A percentile compares a stretch with the other conserved stretches of the same genome.
These are phyloP conservation scores for Modicella reniformis DNA, from an alignment of 371 early-diverging fungal species.

Conservation along the genomic window DNA sequence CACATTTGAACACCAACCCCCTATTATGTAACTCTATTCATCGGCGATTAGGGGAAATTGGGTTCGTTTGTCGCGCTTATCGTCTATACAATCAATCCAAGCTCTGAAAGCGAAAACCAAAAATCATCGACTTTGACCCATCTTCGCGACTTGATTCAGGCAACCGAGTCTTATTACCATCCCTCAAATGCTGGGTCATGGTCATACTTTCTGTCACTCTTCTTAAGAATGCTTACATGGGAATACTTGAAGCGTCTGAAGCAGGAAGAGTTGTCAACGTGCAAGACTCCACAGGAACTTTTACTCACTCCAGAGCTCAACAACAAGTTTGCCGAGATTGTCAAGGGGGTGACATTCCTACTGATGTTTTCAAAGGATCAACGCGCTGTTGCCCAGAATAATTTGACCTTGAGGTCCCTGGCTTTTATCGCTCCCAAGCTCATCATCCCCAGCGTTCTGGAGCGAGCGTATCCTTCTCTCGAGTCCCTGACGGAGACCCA, in stretches of 20 bases:
- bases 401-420: conserved; percentile 76
- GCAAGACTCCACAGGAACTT: conserved; percentile 66
- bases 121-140: conserved; percentile 63
- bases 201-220: conserved; percentile 73
- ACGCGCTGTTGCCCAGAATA: conserved; percentile 70
- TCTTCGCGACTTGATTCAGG: conserved; percentile 80
- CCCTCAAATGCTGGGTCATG: conserved; percentile 90
- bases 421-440: conserved; percentile 81
- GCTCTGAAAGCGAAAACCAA: conserved; percentile 31
- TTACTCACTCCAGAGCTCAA: conserved; percentile 68
- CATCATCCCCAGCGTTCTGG: conserved; percentile 85
- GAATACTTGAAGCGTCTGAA: conserved; percentile 77
- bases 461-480: conserved; percentile 86
- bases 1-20: not conserved
- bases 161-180: conserved; percentile 87
- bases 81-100: conserved; percentile 72
- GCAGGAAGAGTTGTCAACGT: conserved; percentile 64
- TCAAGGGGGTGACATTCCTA: conserved; percentile 66
- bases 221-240: conserved; percentile 67
- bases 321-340: conserved; percentile 66
- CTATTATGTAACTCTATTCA: not conserved
- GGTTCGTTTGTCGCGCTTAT: conserved; percentile 78
- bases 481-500: conserved; percentile 90
- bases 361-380: conserved; percentile 89
- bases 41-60: conserved; percentile 21